These are phyloP conservation scores for Misopates orontium DNA, from an alignment of 257 asterid genomes.

Conservation along the genomic window DNA sequence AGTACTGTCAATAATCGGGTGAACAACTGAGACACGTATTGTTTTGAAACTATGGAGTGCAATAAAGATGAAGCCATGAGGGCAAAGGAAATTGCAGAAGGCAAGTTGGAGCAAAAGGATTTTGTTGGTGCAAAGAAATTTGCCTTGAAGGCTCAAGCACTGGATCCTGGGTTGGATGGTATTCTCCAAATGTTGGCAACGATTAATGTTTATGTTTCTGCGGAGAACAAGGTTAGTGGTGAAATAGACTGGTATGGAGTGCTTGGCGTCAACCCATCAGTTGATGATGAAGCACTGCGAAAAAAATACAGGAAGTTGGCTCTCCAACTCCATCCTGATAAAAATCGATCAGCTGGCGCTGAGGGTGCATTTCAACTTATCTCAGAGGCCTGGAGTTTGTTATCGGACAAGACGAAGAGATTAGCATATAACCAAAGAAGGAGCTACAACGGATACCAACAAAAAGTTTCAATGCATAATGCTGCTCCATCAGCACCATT, in stretches of 20 bases:
- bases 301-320: constrained; percentile 73
- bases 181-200: constrained; percentile 60
- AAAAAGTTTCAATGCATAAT: constrained; percentile 40
- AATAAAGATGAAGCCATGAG: constrained; percentile 73
- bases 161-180: constrained; percentile 63
- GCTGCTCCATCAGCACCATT: constrained; percentile 53
- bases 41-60: constrained; percentile 62
- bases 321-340: constrained; percentile 82
- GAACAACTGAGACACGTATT: constrained; percentile 24
- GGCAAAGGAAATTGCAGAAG: constrained; percentile 63
- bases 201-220: constrained; percentile 57
- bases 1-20: constrained; percentile 20
- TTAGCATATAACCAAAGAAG: constrained; percentile 63
- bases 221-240: constrained; percentile 61
- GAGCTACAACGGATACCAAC: constrained; percentile 44
- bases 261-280: constrained; percentile 61
- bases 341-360: constrained; percentile 62
- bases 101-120: constrained; percentile 56
- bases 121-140: constrained; percentile 62
- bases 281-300: constrained; percentile 60
- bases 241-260: constrained; percentile 77
- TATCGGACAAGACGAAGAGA: constrained; percentile 66
- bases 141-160: constrained; percentile 61
- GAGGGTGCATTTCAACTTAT: constrained; percentile 73
- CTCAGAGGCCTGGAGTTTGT: constrained; percentile 71